These are phyloP conservation scores for Neodidymelliopsis sp. DNA, from an alignment of 2,329 filamentous ascomycete genomes.

Conservation along the genomic window DNA sequence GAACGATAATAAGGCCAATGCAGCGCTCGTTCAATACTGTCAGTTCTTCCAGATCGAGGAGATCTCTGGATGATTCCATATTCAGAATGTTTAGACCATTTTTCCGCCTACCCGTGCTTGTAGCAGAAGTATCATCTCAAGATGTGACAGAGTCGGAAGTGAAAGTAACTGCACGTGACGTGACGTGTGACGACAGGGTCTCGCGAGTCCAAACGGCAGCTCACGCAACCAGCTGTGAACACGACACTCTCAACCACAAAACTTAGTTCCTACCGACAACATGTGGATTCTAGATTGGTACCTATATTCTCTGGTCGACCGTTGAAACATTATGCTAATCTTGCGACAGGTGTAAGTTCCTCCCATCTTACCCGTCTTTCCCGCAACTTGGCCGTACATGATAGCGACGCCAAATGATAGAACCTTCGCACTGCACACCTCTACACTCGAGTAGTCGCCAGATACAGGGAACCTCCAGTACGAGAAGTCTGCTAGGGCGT, in stretches of 20 bases:
- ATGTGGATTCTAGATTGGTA: conserved; percentile 97
- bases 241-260: not conserved
- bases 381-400: conserved; percentile 2
- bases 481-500: too few species aligned
- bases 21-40: too few species aligned
- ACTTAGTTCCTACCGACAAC: not conserved
- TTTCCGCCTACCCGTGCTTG: not conserved
- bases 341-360: conserved; percentile 41
- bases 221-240: conserved; percentile 1
- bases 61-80: conserved; percentile 16
- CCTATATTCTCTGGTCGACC: not conserved
- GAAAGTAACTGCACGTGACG: conserved; percentile 9
- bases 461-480: too few species aligned
- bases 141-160: too few species aligned
- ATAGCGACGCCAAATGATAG: too few species aligned
- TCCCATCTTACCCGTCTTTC: conserved; percentile 8
- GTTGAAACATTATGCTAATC: conserved; percentile 18
- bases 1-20: too few species aligned
- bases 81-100: conserved; percentile 1
- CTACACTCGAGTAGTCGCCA: too few species aligned
- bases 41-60: too few species aligned
- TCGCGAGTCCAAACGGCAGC: conserved; percentile 1
- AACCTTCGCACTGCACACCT: too few species aligned
- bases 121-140: not conserved
- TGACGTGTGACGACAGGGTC: conserved; percentile 19